Percentiles rank a stretch among this genome's conserved stretches.
These are phyloP conservation scores for Exserohilum turcica DNA, from an alignment of 2,329 filamentous ascomycete species.

Conservation along the genomic window DNA sequence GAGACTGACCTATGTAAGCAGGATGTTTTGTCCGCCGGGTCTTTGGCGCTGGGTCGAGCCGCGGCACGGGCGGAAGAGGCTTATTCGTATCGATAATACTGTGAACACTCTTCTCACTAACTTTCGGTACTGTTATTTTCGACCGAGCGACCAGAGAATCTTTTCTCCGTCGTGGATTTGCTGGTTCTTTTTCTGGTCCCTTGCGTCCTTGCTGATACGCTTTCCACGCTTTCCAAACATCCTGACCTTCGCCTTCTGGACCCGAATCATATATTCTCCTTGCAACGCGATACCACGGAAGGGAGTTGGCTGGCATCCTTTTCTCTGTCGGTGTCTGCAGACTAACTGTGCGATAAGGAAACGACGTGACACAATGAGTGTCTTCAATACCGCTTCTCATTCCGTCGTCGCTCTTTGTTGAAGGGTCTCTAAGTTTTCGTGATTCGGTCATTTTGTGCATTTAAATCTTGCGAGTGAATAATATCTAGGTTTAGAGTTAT, in stretches of 20 bases:
- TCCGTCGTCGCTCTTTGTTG: constrained; percentile 7
- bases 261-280: constrained; percentile 30
- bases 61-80: constrained; percentile 22
- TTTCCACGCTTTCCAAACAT: constrained; percentile 29
- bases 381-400: constrained; percentile 9
- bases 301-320: background rate
- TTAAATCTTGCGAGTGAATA: background rate
- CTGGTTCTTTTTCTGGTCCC: background rate
- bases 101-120: constrained; percentile 3
- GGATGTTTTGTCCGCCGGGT: background rate
- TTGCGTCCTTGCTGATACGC: constrained; percentile 18
- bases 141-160: constrained; percentile 12
- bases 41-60: constrained; percentile 1
- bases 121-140: constrained; percentile 17
- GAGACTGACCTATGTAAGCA: background rate
- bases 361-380: constrained; percentile 13
- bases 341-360: too few relatives aligned
- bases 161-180: background rate
- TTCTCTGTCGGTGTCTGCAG: background rate
- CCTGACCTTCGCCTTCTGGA: constrained; percentile 35
- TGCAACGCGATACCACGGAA: constrained; percentile 9
- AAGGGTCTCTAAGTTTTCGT: constrained; percentile 9
- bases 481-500: too few relatives aligned
- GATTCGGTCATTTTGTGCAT: constrained; percentile 1
- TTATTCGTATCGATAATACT: constrained; percentile 14